Base-by-base conservation (phyloP, 2,329 filamentous ascomycete genomes). In the Ophidiomyces ophidiicola region DNA sequence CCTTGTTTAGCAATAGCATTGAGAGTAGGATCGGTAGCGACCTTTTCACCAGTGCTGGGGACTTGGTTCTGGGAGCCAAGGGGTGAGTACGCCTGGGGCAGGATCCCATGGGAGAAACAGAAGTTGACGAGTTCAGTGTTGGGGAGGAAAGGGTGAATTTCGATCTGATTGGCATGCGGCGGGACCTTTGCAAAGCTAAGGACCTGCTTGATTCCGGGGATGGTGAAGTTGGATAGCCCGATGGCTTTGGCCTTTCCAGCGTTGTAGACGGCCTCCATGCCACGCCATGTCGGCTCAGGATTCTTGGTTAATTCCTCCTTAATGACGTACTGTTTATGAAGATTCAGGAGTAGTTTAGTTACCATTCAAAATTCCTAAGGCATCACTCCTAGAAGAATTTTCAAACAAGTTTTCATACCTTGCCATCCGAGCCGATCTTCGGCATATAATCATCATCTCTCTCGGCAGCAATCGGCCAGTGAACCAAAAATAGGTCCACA, bases 151-250 rank as follows among this genome's bases (percentile, higher is more conserved):
- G 63, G 63, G 49, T 67, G 63, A 23, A 63, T 57, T 48, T 67
- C 63, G 41, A 66, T 54, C 53, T 67, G 63, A 56, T 66, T 67
- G 46, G 62, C 53, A 14, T 58, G 56, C 10, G 63, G 63, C 37
- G 59, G 55, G 36, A 68, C 53, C 47, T 62, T 57, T 49, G 62
- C 60, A 48, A 54, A 56, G 44, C 55, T 53, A 28, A 67, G 49
- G 41, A 74, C 60, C 40, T 61, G 52, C 46, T 70, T 57, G 10
- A 74, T 56, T 25, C 69, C 63, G 8, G 54, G 50, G n/a, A 69
- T 67, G 38, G 63, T 64, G 61, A 81, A 88, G 64, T 88, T 90
- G 52, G 78, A 83, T 10, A 90, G 77, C 36, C 83, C 83, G 49
- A 90, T 85, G 41, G 78, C 75, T 48, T 68, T 71, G 34, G 74